Conservation (phyloP, 768 basidiomycete genomes). For the Boletus barrowsii region DNA sequence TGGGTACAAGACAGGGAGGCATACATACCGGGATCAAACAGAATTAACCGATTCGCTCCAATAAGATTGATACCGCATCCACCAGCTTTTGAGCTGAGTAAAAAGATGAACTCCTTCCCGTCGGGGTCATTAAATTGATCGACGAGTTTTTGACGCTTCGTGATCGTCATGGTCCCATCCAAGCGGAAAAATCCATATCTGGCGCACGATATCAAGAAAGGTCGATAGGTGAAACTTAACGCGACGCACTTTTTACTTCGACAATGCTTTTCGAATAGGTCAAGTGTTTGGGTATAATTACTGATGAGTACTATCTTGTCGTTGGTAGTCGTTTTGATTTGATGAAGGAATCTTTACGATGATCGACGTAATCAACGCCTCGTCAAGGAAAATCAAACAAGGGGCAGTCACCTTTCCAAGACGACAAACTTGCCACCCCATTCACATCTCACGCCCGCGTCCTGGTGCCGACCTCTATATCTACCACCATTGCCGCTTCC, state of each 20-base stretch:
- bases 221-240: background rate
- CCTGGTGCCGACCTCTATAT: conserved; percentile 40
- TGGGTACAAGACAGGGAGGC: background rate
- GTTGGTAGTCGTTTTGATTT: conserved; percentile 72
- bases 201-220: background rate
- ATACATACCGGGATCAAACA: conserved; percentile 84
- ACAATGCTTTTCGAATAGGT: conserved; percentile 88
- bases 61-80: conserved; percentile 97
- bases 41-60: conserved; percentile 90
- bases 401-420: conserved; percentile 68
- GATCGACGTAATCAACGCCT: background rate
- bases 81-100: conserved; percentile 93
- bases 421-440: conserved; percentile 94
- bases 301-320: conserved; percentile 98
- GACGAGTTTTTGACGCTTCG: conserved; percentile 91
- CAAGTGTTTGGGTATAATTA: conserved; percentile 94
- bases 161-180: conserved; percentile 93
- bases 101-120: conserved; percentile 91
- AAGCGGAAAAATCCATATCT: conserved; percentile 90
- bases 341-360: conserved; percentile 72
- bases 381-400: background rate
- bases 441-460: conserved; percentile 56
- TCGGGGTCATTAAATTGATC: conserved; percentile 94
- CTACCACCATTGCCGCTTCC: conserved; percentile 31
- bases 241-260: conserved; percentile 71